Evolutionary conservation across 2,329 filamentous ascomycete species (phyloP), one percentile per base, ranked within the genome.

Genomic region (Pseudogymnoascus sp.): DNA sequence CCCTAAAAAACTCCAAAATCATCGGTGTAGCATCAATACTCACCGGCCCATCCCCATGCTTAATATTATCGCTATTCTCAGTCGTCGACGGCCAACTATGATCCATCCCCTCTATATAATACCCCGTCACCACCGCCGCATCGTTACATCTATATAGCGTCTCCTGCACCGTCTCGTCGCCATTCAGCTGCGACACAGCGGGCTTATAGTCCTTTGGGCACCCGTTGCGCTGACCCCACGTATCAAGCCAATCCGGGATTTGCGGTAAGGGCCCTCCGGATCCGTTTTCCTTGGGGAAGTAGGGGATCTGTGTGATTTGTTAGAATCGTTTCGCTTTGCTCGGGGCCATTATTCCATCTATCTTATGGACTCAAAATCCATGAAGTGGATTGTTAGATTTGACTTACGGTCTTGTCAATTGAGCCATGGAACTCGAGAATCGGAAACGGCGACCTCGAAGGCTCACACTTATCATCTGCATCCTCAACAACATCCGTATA

Each of bases 391-490:
- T 21, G 10, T 5, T n/a, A n/a, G 37, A 38, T 16, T 2, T 19
- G 7, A 29, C 45, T 11, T 31, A 31, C 45, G 1, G 45, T 52
- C 14, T 14, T 23, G 5, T 52, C 45, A n/a, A n/a, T 10, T 14
- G 45, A 52, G n/a, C 80, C 80, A 67, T 83, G 81, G 61, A 82
- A 78, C 43, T 80, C 77, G 7, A 83, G 69, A 8, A 83, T 72
- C 1, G 80, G 79, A 3, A 81, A 63, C 3, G 73, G 67, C 0
- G 61, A 66, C 38, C 73, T 70, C 2, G 67, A 70, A 0, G 77
- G 73, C 2, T 65, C 69, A 70, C 77, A 81, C 23, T 14, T 31
- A 16, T 52, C n/a, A 1, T 5, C 2, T n/a, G 69, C 71, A 52
- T 73, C 71, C 2, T 63, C 6, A 4, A 78, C 72, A 3, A 69